phyloP scores from a whole-genome alignment of 2,329 filamentous ascomycete species.

The Hymenoscyphus scutula region DNA sequence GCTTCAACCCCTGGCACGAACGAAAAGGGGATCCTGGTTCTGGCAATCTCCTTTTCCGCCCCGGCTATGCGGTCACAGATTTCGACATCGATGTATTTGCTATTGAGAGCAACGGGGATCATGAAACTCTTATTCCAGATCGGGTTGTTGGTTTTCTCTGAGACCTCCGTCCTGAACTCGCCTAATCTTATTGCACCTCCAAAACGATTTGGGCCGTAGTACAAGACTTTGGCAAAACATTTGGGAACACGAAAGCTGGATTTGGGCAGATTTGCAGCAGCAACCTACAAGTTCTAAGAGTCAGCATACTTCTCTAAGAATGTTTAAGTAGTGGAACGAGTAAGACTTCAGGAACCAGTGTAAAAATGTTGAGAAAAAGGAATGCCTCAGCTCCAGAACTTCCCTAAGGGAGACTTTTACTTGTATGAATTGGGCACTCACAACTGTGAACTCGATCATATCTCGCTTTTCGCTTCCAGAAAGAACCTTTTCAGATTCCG shows the following conservation, averaged over 20 bases:
- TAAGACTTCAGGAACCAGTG: too few relatives aligned
- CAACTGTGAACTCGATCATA: constrained; percentile 20
- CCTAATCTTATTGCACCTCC: constrained; percentile 10
- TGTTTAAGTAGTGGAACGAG: too few relatives aligned
- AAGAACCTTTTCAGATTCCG: constrained; percentile 20
- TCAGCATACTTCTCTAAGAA: too few relatives aligned
- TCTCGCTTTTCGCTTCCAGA: constrained; percentile 14
- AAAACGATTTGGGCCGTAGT: constrained; percentile 15
- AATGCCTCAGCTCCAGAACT: too few relatives aligned
- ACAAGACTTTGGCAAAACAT: constrained; percentile 16
- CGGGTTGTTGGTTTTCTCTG: constrained; percentile 19
- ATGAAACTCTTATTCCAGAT: constrained; percentile 24
- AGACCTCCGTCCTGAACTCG: constrained; percentile 21
- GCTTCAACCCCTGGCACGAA: constrained; percentile 24
- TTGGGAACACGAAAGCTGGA: constrained; percentile 17
- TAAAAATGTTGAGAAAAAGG: too few relatives aligned
- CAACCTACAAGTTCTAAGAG: constrained; percentile 3
- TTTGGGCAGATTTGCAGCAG: constrained; percentile 20
- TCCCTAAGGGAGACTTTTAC: too few relatives aligned
- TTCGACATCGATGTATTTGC: constrained; percentile 23
- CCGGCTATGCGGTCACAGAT: constrained; percentile 20
- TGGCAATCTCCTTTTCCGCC: constrained; percentile 17
- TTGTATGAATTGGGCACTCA: too few relatives aligned
- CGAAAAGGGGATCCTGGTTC: constrained; percentile 15
- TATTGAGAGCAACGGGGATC: constrained; percentile 8